Evolutionary conservation across 768 basidiomycete genomes (phyloP).

Genomic region (Suillus subluteus): DNA sequence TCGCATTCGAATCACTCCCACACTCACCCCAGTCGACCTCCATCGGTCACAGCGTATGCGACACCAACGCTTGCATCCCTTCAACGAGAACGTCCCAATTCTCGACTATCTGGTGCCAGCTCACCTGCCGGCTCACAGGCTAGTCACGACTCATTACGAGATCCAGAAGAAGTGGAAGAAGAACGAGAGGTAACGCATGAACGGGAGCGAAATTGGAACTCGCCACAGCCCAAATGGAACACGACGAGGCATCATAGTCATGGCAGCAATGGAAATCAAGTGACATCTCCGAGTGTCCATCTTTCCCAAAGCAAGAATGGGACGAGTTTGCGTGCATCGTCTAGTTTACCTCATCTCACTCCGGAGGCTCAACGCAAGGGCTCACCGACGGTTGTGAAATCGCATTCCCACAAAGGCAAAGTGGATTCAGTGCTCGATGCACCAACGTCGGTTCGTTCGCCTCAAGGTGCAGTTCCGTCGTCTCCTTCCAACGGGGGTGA

Average conservation of each 20-base stretch:
- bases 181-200: conserved; percentile 45
- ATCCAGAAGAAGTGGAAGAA: conserved; percentile 33
- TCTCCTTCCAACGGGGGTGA: background rate
- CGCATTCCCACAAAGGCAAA: background rate
- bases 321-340: conserved; percentile 20
- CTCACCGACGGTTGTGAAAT: background rate
- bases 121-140: conserved; percentile 46
- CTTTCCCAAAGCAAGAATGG: conserved; percentile 11
- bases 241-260: conserved; percentile 22
- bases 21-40: conserved; percentile 44
- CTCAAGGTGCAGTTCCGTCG: background rate
- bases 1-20: conserved; percentile 36
- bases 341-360: conserved; percentile 22
- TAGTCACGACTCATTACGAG: conserved; percentile 35
- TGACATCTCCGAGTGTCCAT: conserved; percentile 20
- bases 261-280: conserved; percentile 13
- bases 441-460: background rate
- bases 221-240: conserved; percentile 62
- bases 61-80: conserved; percentile 35
- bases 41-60: conserved; percentile 40
- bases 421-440: background rate
- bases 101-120: conserved; percentile 31
- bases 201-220: conserved; percentile 73
- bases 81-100: conserved; percentile 38
- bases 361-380: conserved; percentile 7